Conservation (phyloP, 2,329 filamentous ascomycete genomes). For the Aaosphaeria pasadenensis region DNA sequence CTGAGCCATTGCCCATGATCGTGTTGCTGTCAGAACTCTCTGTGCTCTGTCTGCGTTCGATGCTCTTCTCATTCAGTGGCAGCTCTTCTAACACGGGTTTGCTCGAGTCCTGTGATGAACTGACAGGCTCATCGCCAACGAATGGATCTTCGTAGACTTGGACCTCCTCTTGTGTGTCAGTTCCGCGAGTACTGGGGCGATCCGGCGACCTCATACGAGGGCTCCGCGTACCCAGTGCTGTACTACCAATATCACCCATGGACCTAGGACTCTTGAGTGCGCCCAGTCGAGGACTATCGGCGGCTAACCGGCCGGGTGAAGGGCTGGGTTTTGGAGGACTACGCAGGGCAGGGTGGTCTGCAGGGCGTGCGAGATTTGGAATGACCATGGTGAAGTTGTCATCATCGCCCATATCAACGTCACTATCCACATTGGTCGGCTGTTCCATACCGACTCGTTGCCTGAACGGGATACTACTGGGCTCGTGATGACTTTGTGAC, state of each 20-base stretch:
- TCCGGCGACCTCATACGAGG: slow-evolving; percentile 31
- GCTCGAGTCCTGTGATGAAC: slow-evolving; percentile 28
- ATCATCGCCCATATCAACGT: slow-evolving; percentile 39
- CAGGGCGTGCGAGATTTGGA: slow-evolving; percentile 36
- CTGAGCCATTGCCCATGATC: slow-evolving; percentile 23
- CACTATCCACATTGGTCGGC: slow-evolving; percentile 40
- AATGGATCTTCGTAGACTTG: slow-evolving; percentile 55
- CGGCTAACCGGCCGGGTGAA: slow-evolving; percentile 21
- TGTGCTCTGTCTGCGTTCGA: slow-evolving; percentile 30
- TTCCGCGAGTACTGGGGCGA: slow-evolving; percentile 28
- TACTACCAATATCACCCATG: slow-evolving; percentile 20
- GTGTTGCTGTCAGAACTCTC: slow-evolving; percentile 21
- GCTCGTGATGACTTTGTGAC: slow-evolving; percentile 28
- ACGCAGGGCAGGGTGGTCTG: slow-evolving; percentile 22
- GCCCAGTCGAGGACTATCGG: slow-evolving; percentile 24
- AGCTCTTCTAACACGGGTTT: slow-evolving; percentile 51
- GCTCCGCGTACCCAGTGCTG: slow-evolving; percentile 22
- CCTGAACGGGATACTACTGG: slow-evolving; percentile 27
- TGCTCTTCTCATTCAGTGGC: slow-evolving; percentile 47
- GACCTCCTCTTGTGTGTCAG: slow-evolving; percentile 40
- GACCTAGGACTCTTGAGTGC: slow-evolving; percentile 27
- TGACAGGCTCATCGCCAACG: slow-evolving; percentile 33
- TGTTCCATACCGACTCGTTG: slow-evolving; percentile 39
- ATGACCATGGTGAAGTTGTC: slow-evolving; percentile 53
- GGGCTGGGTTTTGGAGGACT: slow-evolving; percentile 30